Evolutionary conservation across 768 basidiomycete genomes (phyloP).

Genomic region (Termitomyces eurrhizus): DNA sequence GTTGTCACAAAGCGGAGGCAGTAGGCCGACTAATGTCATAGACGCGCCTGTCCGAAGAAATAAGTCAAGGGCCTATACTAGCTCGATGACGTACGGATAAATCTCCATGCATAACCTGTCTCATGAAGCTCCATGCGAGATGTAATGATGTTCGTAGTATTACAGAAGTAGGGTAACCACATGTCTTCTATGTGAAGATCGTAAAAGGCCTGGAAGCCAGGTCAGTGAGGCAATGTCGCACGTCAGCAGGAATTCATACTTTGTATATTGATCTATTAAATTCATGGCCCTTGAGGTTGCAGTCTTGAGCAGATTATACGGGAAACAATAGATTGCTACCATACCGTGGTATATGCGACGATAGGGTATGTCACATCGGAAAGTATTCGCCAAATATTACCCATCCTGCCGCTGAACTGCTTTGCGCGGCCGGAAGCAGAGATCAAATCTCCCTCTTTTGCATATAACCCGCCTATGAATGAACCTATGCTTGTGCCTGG

Average conservation of each 20-base stretch:
- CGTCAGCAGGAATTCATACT: conserved; percentile 30
- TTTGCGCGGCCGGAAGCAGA: conserved; percentile 83
- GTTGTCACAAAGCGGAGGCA: conserved; percentile 93
- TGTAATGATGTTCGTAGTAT: conserved; percentile 95
- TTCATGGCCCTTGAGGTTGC: conserved; percentile 76
- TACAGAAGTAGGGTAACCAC: conserved; percentile 99
- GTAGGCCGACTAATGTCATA: conserved; percentile 93
- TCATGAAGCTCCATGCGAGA: conserved; percentile 97
- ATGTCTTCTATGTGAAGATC: conserved; percentile 95
- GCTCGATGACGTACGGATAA: conserved; percentile 54
- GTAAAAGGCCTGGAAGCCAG: conserved; percentile 66
- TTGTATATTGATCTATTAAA: conserved; percentile 96
- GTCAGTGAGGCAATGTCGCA: background rate
- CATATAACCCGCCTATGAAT: conserved; percentile 92
- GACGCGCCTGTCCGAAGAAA: conserved; percentile 64
- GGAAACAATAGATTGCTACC: conserved; percentile 3
- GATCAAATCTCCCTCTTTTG: conserved; percentile 88
- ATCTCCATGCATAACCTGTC: conserved; percentile 98
- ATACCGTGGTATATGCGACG: conserved; percentile 84
- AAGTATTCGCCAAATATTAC: conserved; percentile 89
- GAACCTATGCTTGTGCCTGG: conserved; percentile 86
- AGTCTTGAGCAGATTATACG: conserved; percentile 4
- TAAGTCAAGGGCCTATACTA: background rate
- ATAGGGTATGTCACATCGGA: conserved; percentile 93
- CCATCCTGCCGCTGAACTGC: conserved; percentile 89